phyloP scores from a whole-genome alignment of 768 basidiomycete species.

The Tephrocybe sp. region DNA sequence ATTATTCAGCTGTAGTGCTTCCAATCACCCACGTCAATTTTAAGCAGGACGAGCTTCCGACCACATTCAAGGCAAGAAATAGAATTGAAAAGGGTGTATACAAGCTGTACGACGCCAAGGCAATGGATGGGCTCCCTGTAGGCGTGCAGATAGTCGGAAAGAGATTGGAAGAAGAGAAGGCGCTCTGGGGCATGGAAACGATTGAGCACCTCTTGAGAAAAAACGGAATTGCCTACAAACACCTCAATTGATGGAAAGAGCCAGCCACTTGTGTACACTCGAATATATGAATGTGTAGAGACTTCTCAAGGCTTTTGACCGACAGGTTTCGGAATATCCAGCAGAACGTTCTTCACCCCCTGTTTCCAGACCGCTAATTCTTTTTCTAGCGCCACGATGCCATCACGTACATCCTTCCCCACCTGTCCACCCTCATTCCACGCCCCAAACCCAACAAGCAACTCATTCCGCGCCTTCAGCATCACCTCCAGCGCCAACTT shows the following conservation, averaged over 20 bases:
- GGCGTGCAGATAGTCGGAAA: conserved; percentile 62
- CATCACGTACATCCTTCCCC: conserved; percentile 60
- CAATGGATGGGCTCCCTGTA: conserved; percentile 60
- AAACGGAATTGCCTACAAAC: conserved; percentile 25
- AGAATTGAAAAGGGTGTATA: conserved; percentile 46
- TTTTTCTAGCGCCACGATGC: conserved; percentile 61
- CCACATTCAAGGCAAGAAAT: conserved; percentile 37
- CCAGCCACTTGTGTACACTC: no score
- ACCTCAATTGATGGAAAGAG: conserved; percentile 8
- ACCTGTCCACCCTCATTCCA: conserved; percentile 71
- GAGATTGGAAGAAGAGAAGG: conserved; percentile 64
- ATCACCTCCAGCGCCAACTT: conserved; percentile 66
- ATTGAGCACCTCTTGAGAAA: conserved; percentile 36
- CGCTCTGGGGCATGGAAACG: conserved; percentile 58
- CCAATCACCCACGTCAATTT: conserved; percentile 55
- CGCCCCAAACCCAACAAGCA: conserved; percentile 71
- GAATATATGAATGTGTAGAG: no score
- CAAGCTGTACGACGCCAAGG: conserved; percentile 46
- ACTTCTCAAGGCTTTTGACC: background rate
- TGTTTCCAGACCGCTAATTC: conserved; percentile 72
- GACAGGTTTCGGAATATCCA: conserved; percentile 34
- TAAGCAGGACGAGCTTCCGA: conserved; percentile 36
- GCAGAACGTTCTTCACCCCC: conserved; percentile 56
- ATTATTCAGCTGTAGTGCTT: conserved; percentile 55
- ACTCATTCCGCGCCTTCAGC: conserved; percentile 56